A percentile compares a stretch with the other conserved stretches of the same genome.
Evolutionary conservation across 2,329 filamentous ascomycete genomes (phyloP).

Genomic region (Plenodomus biglobosus): DNA sequence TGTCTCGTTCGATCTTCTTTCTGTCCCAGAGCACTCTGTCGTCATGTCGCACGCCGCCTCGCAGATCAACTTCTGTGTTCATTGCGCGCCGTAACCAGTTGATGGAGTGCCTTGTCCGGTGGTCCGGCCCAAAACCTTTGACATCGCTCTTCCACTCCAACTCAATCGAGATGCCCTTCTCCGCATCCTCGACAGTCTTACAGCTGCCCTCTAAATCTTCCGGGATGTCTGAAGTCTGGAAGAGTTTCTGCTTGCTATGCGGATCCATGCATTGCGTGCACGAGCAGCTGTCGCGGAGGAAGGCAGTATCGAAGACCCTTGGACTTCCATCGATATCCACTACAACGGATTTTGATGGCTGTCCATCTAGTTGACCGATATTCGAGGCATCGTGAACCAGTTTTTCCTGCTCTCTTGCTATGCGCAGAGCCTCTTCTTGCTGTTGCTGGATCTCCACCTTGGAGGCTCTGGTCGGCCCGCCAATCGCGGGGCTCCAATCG

Average conservation of each 20-base stretch:
- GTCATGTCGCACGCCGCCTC: conserved; percentile 40
- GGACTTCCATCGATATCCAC: conserved; percentile 38
- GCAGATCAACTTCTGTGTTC: conserved; percentile 35
- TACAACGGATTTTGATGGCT: conserved; percentile 31
- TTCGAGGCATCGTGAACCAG: conserved; percentile 6
- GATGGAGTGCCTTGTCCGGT: conserved; percentile 46
- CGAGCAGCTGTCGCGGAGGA: conserved; percentile 60
- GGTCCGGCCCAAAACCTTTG: conserved; percentile 45
- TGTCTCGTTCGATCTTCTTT: conserved; percentile 49
- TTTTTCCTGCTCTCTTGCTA: conserved; percentile 14
- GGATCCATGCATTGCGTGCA: conserved; percentile 61
- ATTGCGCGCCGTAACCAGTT: conserved; percentile 36
- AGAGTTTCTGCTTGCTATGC: conserved; percentile 64
- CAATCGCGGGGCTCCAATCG: conserved; percentile 23
- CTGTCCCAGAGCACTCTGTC: conserved; percentile 51
- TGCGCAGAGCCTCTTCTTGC: conserved; percentile 12
- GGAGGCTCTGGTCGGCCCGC: conserved; percentile 22
- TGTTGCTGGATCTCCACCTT: conserved; percentile 19
- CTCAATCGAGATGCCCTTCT: conserved; percentile 51
- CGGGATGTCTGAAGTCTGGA: conserved; percentile 67
- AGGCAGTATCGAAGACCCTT: conserved; percentile 37
- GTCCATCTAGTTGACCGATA: conserved; percentile 25
- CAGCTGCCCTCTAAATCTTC: conserved; percentile 39
- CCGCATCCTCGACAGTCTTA: conserved; percentile 37
- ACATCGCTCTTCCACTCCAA: conserved; percentile 66